A percentile compares a stretch with the other conserved stretches of the same genome.
Evolutionary conservation across 305 asterid species (phyloP).

Genomic region (Solanum aculeatissimum): DNA sequence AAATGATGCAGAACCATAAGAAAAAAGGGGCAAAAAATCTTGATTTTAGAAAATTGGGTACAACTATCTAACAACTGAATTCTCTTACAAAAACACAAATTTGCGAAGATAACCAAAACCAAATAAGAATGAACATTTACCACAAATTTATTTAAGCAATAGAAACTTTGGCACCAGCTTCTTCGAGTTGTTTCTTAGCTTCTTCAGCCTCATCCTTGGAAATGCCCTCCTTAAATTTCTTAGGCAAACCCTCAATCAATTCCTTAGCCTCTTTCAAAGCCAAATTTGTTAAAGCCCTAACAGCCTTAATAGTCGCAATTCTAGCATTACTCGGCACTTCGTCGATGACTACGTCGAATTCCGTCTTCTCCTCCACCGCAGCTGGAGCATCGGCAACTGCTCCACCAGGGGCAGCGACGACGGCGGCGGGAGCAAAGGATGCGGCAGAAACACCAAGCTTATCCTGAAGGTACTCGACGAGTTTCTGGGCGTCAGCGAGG

Average conservation of each 20-base stretch:
- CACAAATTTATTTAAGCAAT: conserved; percentile 27
- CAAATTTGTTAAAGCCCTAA: conserved; percentile 69
- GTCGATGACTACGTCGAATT: conserved; percentile 72
- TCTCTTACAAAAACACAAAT: not conserved
- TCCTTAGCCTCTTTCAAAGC: conserved; percentile 87
- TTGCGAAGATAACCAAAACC: not conserved
- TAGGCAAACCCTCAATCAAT: conserved; percentile 87
- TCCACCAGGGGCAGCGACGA: conserved; percentile 20
- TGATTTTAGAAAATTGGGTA: not conserved
- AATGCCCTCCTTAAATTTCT: conserved; percentile 78
- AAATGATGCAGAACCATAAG: not conserved
- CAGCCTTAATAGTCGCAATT: conserved; percentile 70
- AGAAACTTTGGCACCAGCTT: conserved; percentile 66
- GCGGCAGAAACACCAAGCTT: conserved; percentile 93
- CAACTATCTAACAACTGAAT: not conserved
- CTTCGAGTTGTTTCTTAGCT: conserved; percentile 86
- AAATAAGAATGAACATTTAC: not conserved
- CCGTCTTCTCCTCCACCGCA: conserved; percentile 80
- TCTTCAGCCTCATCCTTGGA: conserved; percentile 83
- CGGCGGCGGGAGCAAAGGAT: conserved; percentile 69
- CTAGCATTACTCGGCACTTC: conserved; percentile 74
- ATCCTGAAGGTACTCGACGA: conserved; percentile 90
- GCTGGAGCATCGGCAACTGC: conserved; percentile 39
- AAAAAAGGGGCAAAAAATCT: not conserved
- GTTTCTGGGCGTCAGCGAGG: conserved; percentile 82